Evolutionary conservation across 2,329 filamentous ascomycete genomes (phyloP).

Genomic region (Aspergillus neotritici): DNA sequence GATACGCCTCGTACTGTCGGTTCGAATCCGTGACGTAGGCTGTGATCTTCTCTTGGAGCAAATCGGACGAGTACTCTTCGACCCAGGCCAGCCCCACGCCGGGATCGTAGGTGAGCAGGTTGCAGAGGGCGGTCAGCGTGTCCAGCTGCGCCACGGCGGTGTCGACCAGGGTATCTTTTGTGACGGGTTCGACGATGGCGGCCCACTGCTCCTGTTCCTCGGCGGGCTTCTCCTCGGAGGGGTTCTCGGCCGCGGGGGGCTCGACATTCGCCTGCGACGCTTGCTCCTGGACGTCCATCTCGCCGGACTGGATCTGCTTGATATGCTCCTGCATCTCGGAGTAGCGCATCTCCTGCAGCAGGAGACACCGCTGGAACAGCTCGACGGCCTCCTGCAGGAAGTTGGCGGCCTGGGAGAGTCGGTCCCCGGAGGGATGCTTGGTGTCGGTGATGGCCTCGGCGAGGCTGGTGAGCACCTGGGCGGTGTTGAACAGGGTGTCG

Average conservation of each 20-base stretch:
- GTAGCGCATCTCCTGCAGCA: constrained; percentile 48
- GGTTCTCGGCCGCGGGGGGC: constrained; percentile 8
- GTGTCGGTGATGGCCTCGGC: constrained; percentile 56
- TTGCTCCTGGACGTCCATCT: constrained; percentile 11
- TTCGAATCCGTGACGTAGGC: constrained; percentile 45
- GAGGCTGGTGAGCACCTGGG: constrained; percentile 62
- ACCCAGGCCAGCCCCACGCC: constrained; percentile 50
- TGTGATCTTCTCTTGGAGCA: constrained; percentile 51
- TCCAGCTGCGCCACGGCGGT: constrained; percentile 61
- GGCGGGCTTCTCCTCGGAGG: constrained; percentile 17
- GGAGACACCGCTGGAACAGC: constrained; percentile 53
- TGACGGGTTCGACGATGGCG: constrained; percentile 61
- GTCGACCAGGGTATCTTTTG: constrained; percentile 60
- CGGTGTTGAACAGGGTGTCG: constrained; percentile 66
- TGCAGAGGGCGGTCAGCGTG: constrained; percentile 49
- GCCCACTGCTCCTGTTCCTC: constrained; percentile 56
- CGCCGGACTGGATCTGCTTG: constrained; percentile 32
- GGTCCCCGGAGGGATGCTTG: constrained; percentile 40
- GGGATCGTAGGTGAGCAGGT: constrained; percentile 41
- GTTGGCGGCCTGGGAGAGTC: constrained; percentile 44
- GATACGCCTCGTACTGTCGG: constrained; percentile 46
- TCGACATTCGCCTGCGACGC: constrained; percentile 7
- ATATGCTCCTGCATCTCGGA: constrained; percentile 43
- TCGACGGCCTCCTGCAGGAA: constrained; percentile 57
- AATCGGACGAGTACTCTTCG: constrained; percentile 50